phyloP scores from a whole-genome alignment of 2,329 filamentous ascomycete species.

The Zymoseptoria ardabiliae region DNA sequence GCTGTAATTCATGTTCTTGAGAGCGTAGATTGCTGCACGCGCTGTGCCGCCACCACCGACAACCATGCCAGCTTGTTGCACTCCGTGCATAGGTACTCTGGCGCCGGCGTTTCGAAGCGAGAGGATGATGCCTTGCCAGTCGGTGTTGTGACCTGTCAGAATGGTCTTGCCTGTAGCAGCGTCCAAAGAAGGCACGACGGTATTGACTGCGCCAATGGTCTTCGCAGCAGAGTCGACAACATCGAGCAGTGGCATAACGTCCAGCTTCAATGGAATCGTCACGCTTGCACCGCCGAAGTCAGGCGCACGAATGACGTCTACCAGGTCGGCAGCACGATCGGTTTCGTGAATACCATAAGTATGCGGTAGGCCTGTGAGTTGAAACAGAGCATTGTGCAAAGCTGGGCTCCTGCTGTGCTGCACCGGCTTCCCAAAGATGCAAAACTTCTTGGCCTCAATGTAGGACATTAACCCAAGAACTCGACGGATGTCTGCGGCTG shows the following conservation, averaged over 20 bases:
- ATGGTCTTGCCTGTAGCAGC: constrained; percentile 31
- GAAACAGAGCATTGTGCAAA: constrained; percentile 82
- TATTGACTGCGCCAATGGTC: constrained; percentile 89
- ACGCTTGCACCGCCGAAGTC: constrained; percentile 90
- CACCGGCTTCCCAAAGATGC: constrained; percentile 81
- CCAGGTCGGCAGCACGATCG: constrained; percentile 53
- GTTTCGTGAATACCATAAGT: constrained; percentile 73
- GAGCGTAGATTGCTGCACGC: constrained; percentile 80
- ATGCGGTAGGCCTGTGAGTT: constrained; percentile 71
- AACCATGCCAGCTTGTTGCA: constrained; percentile 60
- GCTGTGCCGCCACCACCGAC: constrained; percentile 89
- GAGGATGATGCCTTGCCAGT: constrained; percentile 87
- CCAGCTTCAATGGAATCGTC: constrained; percentile 89
- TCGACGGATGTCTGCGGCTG: constrained; percentile 76
- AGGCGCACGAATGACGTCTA: constrained; percentile 57
- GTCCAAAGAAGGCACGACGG: constrained; percentile 58
- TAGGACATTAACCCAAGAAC: constrained; percentile 73
- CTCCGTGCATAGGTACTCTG: constrained; percentile 25
- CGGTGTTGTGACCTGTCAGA: constrained; percentile 84
- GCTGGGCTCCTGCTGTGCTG: constrained; percentile 75
- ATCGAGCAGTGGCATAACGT: constrained; percentile 76
- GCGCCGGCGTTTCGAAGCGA: constrained; percentile 65
- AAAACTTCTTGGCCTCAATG: constrained; percentile 69
- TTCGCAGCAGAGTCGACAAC: constrained; percentile 70
- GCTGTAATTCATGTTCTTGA: constrained; percentile 73